Conservation (phyloP, 1,284 basidiomycete genomes). For the Hemileia vastatrix region DNA sequence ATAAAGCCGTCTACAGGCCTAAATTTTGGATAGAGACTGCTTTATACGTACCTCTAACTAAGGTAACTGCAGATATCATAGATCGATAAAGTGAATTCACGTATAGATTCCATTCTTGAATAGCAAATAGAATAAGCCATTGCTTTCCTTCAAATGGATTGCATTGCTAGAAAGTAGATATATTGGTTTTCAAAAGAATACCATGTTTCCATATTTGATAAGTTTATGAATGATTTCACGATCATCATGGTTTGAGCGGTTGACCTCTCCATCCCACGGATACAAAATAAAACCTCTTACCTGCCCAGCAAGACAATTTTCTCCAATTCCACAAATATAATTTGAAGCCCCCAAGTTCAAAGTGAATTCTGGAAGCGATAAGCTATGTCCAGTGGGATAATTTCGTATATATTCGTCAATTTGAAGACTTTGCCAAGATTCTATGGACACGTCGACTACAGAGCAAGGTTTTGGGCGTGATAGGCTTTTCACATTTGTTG, state of each 20-base stretch:
- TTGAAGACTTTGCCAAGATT: conserved; percentile 11
- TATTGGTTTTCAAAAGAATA: neutral
- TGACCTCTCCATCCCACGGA: too few species aligned
- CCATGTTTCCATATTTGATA: neutral
- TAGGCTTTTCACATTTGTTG: too few species aligned
- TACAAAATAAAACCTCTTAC: too few species aligned
- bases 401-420: conserved; percentile 5
- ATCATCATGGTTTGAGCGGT: neutral
- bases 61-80: conserved; percentile 2
- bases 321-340: conserved; percentile 11
- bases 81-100: conserved; percentile 14
- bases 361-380: conserved; percentile 6
- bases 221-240: neutral
- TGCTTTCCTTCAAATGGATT: conserved; percentile 8
- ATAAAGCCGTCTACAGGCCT: neutral
- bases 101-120: conserved; percentile 20
- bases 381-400: conserved; percentile 1
- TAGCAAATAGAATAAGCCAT: conserved; percentile 11
- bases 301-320: conserved; percentile 17
- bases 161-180: conserved; percentile 14
- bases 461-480: neutral
- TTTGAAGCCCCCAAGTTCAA: conserved; percentile 5
- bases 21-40: neutral
- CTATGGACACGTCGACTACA: conserved; percentile 1
- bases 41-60: conserved; percentile 14